These are phyloP conservation scores for Persicaria maculosa DNA, from an alignment of 148 eudicot species.

Conservation along the genomic window DNA sequence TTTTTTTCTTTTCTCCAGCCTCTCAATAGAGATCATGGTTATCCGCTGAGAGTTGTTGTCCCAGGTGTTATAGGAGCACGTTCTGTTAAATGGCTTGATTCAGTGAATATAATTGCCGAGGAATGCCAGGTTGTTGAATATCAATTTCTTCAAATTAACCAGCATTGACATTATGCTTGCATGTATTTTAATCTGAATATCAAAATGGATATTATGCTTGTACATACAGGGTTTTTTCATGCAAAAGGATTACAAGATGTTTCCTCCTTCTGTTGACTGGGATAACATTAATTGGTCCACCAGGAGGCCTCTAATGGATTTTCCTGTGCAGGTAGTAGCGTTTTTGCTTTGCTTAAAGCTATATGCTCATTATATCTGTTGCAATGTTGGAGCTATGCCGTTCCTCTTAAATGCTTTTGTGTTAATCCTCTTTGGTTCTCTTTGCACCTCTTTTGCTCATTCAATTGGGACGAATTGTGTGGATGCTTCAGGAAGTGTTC, in stretches of 20 bases:
- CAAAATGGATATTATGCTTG: conserved; percentile 12
- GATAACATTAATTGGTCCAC: conserved; percentile 84
- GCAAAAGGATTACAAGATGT: conserved; percentile 97
- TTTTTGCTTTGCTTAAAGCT: not conserved
- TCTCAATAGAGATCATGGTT: conserved; percentile 95
- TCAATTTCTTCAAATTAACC: conserved; percentile 8
- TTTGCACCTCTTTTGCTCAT: not conserved
- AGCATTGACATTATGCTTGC: not conserved
- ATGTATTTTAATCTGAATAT: not conserved
- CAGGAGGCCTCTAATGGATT: conserved; percentile 91
- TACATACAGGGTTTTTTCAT: conserved; percentile 77
- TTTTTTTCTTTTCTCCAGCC: conserved; percentile 33
- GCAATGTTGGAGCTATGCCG: not conserved
- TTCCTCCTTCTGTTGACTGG: conserved; percentile 94
- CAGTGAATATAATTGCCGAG: conserved; percentile 65
- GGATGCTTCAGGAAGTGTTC: not conserved
- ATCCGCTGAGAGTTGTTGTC: conserved; percentile 84
- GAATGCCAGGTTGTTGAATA: conserved; percentile 66
- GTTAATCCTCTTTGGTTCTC: not conserved
- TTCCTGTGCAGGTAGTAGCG: conserved; percentile 74
- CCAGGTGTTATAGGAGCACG: conserved; percentile 99
- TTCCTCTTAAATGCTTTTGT: not conserved
- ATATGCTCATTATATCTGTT: conserved; percentile 1
- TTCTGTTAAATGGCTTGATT: conserved; percentile 95
- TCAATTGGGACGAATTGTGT: not conserved